Evolutionary conservation across 345 rosid genomes (phyloP).

Genomic region (Sapria himalayana): DNA sequence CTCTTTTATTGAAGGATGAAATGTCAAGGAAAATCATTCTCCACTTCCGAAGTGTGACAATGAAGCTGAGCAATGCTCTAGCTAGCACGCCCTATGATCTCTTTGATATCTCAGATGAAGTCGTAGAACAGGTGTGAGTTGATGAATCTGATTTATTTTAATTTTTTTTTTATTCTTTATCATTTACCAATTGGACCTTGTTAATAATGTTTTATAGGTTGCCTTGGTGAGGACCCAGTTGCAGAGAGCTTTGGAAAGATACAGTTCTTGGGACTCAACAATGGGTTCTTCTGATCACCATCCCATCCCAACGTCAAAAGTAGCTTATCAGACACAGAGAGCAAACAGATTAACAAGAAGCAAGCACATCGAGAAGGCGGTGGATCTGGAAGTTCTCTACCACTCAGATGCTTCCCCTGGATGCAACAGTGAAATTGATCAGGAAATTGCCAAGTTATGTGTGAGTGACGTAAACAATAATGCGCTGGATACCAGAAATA

Average conservation of each 20-base stretch:
- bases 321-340: conserved; percentile 7
- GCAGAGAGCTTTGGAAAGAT: conserved; percentile 57
- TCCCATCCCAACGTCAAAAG: conserved; percentile 28
- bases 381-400: conserved; percentile 11
- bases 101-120: conserved; percentile 67
- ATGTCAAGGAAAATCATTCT: conserved; percentile 44
- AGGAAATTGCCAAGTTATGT: conserved; percentile 13
- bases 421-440: conserved; percentile 8
- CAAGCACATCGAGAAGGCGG: conserved; percentile 15
- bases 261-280: conserved; percentile 34
- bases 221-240: conserved; percentile 55
- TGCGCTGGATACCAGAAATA: conserved; percentile 19
- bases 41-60: conserved; percentile 65
- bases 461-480: conserved; percentile 18
- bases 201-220: conserved; percentile 23
- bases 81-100: conserved; percentile 37
- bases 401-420: conserved; percentile 2
- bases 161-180: conserved; percentile 3
- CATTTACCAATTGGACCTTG: neutral
- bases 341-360: conserved; percentile 10
- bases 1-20: conserved; percentile 42
- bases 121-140: conserved; percentile 51
- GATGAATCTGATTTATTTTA: neutral
- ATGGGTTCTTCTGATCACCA: conserved; percentile 18
- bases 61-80: conserved; percentile 74